Conservation (phyloP, 768 basidiomycete species). For the Kwoniella dejecticola region DNA sequence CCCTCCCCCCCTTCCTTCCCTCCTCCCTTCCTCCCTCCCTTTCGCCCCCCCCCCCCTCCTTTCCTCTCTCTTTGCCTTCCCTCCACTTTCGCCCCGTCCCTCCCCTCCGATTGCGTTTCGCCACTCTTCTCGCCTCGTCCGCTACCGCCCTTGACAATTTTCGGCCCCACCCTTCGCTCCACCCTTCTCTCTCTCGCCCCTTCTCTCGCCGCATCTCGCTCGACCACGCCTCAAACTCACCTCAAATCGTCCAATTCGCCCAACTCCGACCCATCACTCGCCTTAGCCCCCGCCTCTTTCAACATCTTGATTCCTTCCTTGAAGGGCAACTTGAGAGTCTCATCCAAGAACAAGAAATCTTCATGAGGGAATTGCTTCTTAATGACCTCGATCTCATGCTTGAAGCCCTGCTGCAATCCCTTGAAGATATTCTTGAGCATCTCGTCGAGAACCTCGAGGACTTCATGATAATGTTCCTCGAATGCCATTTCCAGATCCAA, state of each 20-base stretch:
- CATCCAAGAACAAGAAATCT: constrained; percentile 90
- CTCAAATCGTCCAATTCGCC: constrained; percentile 83
- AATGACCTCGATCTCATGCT: constrained; percentile 78
- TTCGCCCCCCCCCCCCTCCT: neutral
- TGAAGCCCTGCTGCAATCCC: constrained; percentile 73
- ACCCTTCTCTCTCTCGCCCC: neutral
- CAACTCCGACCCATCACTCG: constrained; percentile 57
- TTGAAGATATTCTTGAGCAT: constrained; percentile 85
- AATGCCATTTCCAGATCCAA: constrained; percentile 99
- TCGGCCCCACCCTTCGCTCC: neutral
- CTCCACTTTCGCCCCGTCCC: neutral
- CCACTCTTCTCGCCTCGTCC: no score
- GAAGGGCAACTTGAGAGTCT: constrained; percentile 82
- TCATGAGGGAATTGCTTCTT: constrained; percentile 89
- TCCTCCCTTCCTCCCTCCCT: neutral
- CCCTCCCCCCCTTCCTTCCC: neutral
- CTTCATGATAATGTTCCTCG: constrained; percentile 98
- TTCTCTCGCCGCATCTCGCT: neutral
- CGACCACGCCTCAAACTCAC: constrained; percentile 34
- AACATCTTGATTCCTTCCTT: constrained; percentile 84
- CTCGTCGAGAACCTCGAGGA: constrained; percentile 84
- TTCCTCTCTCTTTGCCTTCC: neutral
- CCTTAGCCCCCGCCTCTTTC: constrained; percentile 69
- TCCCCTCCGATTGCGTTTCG: no score
- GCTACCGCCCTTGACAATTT: no score